Evolutionary conservation across 495 filamentous ascomycete species (phyloP), one percentile per base, ranked within the genome.

Genomic region (Penicillium herquei): DNA sequence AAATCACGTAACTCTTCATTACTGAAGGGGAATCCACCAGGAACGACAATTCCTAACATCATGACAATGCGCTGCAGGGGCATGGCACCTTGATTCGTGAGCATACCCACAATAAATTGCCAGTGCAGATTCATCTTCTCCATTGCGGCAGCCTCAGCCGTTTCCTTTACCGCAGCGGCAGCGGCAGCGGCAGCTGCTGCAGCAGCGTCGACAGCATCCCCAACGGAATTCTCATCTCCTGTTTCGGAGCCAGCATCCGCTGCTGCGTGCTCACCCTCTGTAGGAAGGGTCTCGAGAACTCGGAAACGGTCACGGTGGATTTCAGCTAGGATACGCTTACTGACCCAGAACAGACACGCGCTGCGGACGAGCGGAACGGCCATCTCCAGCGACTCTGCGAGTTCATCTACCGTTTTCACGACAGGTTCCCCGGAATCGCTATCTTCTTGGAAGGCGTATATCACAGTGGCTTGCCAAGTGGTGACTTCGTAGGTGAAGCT

Each of bases 41-140:
- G 82, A 31, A 98, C 86, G 30, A 90, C 79, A 78, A 98, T 88
- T 68, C 87, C 89, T 78, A 98, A 76, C 90, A 98, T 96, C 87
- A 92, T 93, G 5, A 85, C 78, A 55, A 98, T 92, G 71, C 89
- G 84, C 63, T 81, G 80, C 56, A 90, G 65, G 44, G 87, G 83
- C 88, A 96, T 95, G 31, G 85, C 73, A 6, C 88, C 89, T 54
- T 87, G 81, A 68, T 98, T 97, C 55, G 89, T 98, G 72, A 99
- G 74, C 93, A 99, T 97, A 43, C 89, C 90, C 48, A 89, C 77
- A 55, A 99, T 90, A 66, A 94, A 97, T 66, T 90, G 85, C 85
- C 86, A 89, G 73, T 96, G 95, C 37, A 96, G 78, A 49, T 83
- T 81, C 74, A 87, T 87, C 64, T 92, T 92, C 75, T 95, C 90